A percentile compares a stretch with the other conserved stretches of the same genome.
Conservation (phyloP, 1,139 yeast species). For the Scheffersomyces lignicola region DNA sequence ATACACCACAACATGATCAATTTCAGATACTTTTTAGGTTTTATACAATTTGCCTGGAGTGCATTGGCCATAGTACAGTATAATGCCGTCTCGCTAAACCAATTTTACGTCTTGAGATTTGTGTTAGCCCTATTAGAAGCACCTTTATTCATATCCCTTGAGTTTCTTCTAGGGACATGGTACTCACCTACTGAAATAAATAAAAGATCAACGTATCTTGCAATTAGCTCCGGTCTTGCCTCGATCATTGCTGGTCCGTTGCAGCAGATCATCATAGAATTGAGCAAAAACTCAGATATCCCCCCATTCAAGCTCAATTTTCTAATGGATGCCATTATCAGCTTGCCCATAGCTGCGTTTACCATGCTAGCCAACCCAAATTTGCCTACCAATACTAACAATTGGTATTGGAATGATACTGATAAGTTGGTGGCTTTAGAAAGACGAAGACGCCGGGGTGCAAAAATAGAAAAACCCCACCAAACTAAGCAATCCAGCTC, state of each 20-base stretch:
- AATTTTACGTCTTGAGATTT: constrained; percentile 9
- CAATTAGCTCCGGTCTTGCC: constrained; percentile 35
- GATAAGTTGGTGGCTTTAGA: constrained; percentile 33
- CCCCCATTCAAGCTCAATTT: constrained; percentile 55
- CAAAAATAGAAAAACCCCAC: constrained; percentile 17
- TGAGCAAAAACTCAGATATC: constrained; percentile 13
- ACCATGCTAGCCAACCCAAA: constrained; percentile 43
- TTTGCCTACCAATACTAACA: constrained; percentile 41
- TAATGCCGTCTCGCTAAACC: constrained; percentile 5
- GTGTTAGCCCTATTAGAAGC: constrained; percentile 12
- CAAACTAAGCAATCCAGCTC: neutral
- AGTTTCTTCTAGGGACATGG: constrained; percentile 17
- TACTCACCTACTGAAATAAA: constrained; percentile 14
- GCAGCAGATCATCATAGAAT: constrained; percentile 40
- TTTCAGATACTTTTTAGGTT: constrained; percentile 9
- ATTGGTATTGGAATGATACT: constrained; percentile 32
- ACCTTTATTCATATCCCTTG: constrained; percentile 11
- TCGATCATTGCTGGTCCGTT: constrained; percentile 50
- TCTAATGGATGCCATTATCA: constrained; percentile 51
- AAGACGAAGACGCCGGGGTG: constrained; percentile 39
- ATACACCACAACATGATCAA: constrained; percentile 5
- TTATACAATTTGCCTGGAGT: constrained; percentile 10
- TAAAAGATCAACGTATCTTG: constrained; percentile 20
- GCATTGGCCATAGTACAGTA: constrained; percentile 9
- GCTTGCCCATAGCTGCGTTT: constrained; percentile 48